Percentiles rank a stretch among this genome's conserved stretches.
phyloP scores from a whole-genome alignment of 164 flowering plant genomes.

The Echeveria elegans region DNA sequence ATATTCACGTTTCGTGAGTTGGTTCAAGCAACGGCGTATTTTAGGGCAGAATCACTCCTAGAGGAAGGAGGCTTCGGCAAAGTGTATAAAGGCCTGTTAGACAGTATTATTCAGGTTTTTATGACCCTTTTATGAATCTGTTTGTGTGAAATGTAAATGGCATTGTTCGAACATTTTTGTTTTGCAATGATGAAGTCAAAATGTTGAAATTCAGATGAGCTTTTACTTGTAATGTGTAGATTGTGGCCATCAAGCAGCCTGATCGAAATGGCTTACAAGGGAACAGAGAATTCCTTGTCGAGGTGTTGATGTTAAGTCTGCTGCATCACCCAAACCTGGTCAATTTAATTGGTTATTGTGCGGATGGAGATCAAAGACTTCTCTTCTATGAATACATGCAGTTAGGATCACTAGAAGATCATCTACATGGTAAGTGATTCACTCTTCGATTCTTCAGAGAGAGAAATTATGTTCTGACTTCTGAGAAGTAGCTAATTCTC shows the following conservation, averaged over 20 bases:
- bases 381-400: slow-evolving; percentile 35
- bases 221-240: slow-evolving; percentile 14
- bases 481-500: neutral
- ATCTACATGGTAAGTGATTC: slow-evolving; percentile 24
- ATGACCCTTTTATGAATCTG: too few relatives aligned
- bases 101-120: too few relatives aligned
- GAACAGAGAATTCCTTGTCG: too few relatives aligned
- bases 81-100: too few relatives aligned
- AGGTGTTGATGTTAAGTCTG: too few relatives aligned
- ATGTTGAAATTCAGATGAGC: neutral
- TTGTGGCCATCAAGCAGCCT: slow-evolving; percentile 32
- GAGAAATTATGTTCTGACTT: too few relatives aligned
- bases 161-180: too few relatives aligned
- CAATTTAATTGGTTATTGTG: too few relatives aligned
- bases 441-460: neutral
- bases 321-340: too few relatives aligned
- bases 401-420: slow-evolving; percentile 33
- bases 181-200: too few relatives aligned
- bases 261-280: slow-evolving; percentile 33
- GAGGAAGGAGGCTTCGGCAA: slow-evolving; percentile 42
- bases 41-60: slow-evolving; percentile 30
- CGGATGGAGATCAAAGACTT: slow-evolving; percentile 39
- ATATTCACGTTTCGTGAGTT: slow-evolving; percentile 30
- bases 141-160: too few relatives aligned
- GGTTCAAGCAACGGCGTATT: slow-evolving; percentile 27